Base-by-base conservation (phyloP, 225 moss, liverwort and hornwort species). In the Neckera pumila region DNA sequence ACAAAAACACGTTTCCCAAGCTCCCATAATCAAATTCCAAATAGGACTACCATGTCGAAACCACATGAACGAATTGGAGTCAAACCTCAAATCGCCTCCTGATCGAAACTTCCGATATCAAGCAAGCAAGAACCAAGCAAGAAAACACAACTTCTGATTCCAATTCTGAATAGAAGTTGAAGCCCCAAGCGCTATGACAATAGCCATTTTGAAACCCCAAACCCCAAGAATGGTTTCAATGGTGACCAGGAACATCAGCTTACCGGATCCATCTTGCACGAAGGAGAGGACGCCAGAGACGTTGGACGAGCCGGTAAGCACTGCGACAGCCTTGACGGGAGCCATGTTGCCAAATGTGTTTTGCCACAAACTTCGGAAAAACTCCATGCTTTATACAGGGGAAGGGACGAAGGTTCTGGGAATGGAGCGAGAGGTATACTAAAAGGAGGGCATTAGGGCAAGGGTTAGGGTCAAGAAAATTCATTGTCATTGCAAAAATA, bases 241-340 rank as follows among this genome's bases (percentile, higher is more conserved):
- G 11, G 25, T 17, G 10, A 63, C 21, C 47, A 25, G 5, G 23
- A 53, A 64, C 33, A 26, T 8, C 31, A 17, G 14, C 36, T 14
- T 21, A 75, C 93, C 92, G 3, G 75, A 86, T 76, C 86, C 91
- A 17, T 92, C 67, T 62, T 90, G 92, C 21, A 86, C 77, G 40
- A 91, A 93, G 84, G 90, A 80, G 73, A 95, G 71, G 75, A 90
- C 90, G 57, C 95, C 95, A 5, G 93, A 61, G 76, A 95, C 94
- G 9, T 25, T 20, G 56, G 91, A 77, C 72, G 92, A 84, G 74
- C 91, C 95, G 6, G 86, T 79, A 83, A 91, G 82, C 65, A 95
- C 90, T 40, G 80, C 89, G 45, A 94, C 91, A 27, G 95, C 95
- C 66, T 94, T 93, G n/a, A 93, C 40, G 36, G 92, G 72, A 25